Percentiles rank a stretch among this genome's conserved stretches.
phyloP scores from a whole-genome alignment of 352 stramenopile genomes.

The Globisporangium parvum region DNA sequence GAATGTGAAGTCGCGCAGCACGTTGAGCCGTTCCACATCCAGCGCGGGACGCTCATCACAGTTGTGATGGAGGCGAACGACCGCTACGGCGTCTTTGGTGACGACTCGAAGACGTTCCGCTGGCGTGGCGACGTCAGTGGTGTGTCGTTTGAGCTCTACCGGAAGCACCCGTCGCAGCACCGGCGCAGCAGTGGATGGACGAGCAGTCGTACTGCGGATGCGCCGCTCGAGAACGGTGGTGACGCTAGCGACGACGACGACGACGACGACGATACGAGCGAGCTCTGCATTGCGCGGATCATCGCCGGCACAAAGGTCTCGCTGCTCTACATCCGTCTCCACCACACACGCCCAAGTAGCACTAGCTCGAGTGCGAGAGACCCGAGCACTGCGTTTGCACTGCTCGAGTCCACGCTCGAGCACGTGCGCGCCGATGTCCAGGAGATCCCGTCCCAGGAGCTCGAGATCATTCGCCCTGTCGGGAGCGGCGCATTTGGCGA shows the following conservation, averaged over 20 bases:
- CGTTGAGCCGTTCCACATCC: slow-evolving; percentile 45
- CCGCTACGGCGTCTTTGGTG: slow-evolving; percentile 31
- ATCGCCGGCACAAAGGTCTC: slow-evolving; percentile 55
- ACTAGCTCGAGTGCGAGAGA: background rate
- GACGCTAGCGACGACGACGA: slow-evolving; percentile 22
- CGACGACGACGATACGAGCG: slow-evolving; percentile 17
- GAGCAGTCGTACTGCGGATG: too few relatives aligned
- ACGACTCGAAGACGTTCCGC: slow-evolving; percentile 57
- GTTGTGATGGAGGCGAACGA: slow-evolving; percentile 43
- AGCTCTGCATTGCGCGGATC: slow-evolving; percentile 46
- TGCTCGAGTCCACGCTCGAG: slow-evolving; percentile 38
- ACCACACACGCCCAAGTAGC: background rate
- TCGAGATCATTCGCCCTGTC: slow-evolving; percentile 52
- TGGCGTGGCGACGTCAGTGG: slow-evolving; percentile 52
- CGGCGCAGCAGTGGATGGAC: too few relatives aligned
- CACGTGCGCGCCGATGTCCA: slow-evolving; percentile 36
- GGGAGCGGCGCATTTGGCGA: slow-evolving; percentile 64
- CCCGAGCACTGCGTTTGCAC: slow-evolving; percentile 13
- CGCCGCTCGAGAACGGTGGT: slow-evolving; percentile 10
- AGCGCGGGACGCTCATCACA: slow-evolving; percentile 55
- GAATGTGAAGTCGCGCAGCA: slow-evolving; percentile 40
- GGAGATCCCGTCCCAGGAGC: slow-evolving; percentile 39
- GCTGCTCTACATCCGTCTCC: slow-evolving; percentile 55
- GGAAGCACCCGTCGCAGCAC: slow-evolving; percentile 10
- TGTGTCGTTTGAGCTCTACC: slow-evolving; percentile 55